phyloP scores from a whole-genome alignment of 345 rosid genomes.

The Cardamine occulta region DNA sequence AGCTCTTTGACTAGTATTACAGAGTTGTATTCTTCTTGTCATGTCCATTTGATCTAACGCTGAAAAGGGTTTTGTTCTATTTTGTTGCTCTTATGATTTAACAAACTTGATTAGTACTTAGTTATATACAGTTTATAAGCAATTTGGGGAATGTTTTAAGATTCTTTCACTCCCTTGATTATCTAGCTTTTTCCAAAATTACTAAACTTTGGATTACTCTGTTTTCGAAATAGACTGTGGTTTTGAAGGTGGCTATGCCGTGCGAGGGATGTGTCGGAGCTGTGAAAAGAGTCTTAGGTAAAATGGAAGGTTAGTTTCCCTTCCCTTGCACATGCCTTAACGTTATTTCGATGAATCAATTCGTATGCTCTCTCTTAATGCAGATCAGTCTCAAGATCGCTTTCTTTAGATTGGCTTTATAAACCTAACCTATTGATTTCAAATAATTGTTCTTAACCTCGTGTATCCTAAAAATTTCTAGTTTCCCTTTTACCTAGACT shows the following conservation, averaged over 20 bases:
- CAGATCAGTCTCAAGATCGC: background rate
- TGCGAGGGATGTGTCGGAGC: constrained; percentile 84
- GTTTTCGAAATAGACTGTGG: constrained; percentile 63
- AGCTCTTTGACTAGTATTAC: background rate
- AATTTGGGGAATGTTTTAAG: background rate
- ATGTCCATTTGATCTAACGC: constrained; percentile 2
- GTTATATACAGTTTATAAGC: background rate
- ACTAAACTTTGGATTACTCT: background rate
- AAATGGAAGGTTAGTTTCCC: constrained; percentile 72
- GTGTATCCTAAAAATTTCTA: background rate
- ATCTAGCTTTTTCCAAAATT: background rate
- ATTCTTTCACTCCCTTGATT: constrained; percentile 5
- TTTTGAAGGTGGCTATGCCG: constrained; percentile 85
- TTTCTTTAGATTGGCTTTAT: background rate
- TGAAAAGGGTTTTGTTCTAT: constrained; percentile 6
- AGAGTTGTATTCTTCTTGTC: background rate
- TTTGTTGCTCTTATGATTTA: background rate
- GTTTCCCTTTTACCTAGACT: background rate
- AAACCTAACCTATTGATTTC: background rate
- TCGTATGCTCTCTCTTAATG: background rate
- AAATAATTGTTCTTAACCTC: background rate
- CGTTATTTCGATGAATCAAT: background rate
- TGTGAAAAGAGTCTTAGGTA: constrained; percentile 80
- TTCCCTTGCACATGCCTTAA: background rate
- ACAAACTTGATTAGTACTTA: background rate